These are phyloP conservation scores for Domatiomyces catenatus DNA, from an alignment of 2,329 filamentous ascomycete genomes.

Conservation along the genomic window DNA sequence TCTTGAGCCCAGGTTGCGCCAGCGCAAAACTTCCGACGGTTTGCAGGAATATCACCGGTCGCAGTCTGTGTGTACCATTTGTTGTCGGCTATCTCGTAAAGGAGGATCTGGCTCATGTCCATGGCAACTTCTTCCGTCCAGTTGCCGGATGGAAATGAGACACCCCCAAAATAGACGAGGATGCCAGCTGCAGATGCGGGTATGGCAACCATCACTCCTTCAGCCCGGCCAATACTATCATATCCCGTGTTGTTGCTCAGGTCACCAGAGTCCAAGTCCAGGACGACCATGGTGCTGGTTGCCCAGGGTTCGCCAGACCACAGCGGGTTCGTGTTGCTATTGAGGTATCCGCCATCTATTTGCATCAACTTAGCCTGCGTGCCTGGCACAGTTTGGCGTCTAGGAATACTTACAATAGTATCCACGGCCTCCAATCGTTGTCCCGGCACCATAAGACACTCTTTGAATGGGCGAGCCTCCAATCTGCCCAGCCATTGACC, in stretches of 20 bases:
- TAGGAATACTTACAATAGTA: conserved; percentile 30
- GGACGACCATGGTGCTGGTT: conserved; percentile 39
- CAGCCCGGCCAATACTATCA: conserved; percentile 39
- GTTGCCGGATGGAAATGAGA: conserved; percentile 35
- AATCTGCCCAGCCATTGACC: conserved; percentile 23
- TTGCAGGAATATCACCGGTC: conserved; percentile 5
- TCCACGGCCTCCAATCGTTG: conserved; percentile 39
- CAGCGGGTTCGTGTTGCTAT: conserved; percentile 35
- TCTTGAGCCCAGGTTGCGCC: conserved; percentile 45
- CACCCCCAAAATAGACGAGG: conserved; percentile 47
- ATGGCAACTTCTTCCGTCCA: conserved; percentile 33
- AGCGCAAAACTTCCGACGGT: conserved; percentile 21
- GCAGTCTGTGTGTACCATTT: conserved; percentile 20
- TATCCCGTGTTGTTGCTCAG: conserved; percentile 42
- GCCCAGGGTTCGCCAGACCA: conserved; percentile 37
- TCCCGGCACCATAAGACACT: conserved; percentile 43
- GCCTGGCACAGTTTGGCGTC: background rate
- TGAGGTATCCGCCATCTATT: conserved; percentile 43
- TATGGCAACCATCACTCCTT: conserved; percentile 45
- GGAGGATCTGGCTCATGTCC: conserved; percentile 37
- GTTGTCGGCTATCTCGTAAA: conserved; percentile 46
- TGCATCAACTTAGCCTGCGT: background rate
- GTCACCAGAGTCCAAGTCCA: conserved; percentile 38
- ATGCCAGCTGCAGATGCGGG: conserved; percentile 45
- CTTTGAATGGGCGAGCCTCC: conserved; percentile 26